Base-by-base conservation (phyloP, 306 rosid genomes). In the Vigna unguiculata region DNA sequence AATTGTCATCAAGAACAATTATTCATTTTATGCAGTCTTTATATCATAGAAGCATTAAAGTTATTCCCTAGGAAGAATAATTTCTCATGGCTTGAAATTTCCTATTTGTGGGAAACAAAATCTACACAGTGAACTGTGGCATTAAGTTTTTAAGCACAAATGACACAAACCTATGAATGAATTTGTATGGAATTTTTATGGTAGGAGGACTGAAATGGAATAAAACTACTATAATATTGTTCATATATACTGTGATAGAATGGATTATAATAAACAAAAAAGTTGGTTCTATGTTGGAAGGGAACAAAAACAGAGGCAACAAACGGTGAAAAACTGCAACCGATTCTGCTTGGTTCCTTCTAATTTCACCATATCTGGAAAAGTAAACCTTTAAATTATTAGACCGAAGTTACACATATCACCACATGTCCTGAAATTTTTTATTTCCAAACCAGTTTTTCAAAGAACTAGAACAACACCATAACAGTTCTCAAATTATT, bases 41-140 rank as follows among this genome's bases (percentile, higher is more conserved):
- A 9, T 68, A 78, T 20, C 54, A 57, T 54, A 40, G 76, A 69
- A 75, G 45, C 79, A 80, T 36, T 62, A 8, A 60, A 68, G 14
- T 66, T 41, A 57, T 74, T 46, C 43, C 34, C 46, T 6, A 34
- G 21, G 71, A 15, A 14, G 20, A 67, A 59, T 60, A 49, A 38
- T 9, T 58, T 47, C 34, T 38, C 28, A 48, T n/a, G n/a, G 49
- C 38, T 20, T 73, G 46, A 71, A 47, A 52, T 34, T 71, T 71
- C 76, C 55, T 9, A 68, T 22, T 30, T 19, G 52, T 7, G 45
- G 54, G 60, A 67, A 63, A 16, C 2, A 62, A 9, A 59, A 60
- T 41, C 65, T 32, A 40, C 22, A 49, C 52, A 40, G 61, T 22
- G 13, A 75, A 19, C 34, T 53, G 59, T 47, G 34, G 47, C 64